phyloP scores from a whole-genome alignment of 73 alveolate genomes.

The Symbiodinium pilosum region DNA sequence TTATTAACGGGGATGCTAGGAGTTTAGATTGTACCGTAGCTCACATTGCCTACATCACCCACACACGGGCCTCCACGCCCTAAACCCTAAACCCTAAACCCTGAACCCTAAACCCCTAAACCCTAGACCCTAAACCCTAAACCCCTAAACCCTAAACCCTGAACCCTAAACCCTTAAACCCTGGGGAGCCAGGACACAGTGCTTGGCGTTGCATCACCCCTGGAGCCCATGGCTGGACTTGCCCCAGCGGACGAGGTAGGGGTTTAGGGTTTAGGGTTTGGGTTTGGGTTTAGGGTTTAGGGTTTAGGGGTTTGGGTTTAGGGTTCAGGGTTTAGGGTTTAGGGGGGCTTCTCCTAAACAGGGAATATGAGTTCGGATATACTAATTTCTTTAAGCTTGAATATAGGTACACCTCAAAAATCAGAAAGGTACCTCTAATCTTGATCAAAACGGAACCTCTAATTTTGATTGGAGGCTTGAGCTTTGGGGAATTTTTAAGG shows the following conservation, averaged over 20 bases:
- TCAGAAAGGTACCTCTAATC: no score
- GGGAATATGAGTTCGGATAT: no score
- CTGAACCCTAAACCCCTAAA: neutral
- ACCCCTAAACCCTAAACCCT: neutral
- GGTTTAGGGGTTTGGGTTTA: neutral
- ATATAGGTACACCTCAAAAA: no score
- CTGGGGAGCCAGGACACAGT: constrained; percentile 4
- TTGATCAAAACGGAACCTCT: no score
- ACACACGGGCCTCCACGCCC: neutral
- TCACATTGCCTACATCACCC: no score
- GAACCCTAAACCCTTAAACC: neutral
- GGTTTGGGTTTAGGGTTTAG: neutral
- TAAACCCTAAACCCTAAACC: neutral
- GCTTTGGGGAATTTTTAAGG: neutral
- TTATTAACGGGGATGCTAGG: no score
- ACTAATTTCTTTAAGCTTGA: no score
- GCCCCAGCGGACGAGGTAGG: neutral
- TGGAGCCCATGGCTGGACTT: neutral
- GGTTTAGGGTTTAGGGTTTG: neutral
- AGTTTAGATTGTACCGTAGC: no score
- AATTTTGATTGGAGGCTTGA: neutral
- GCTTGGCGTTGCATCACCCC: neutral
- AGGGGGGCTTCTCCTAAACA: no score
- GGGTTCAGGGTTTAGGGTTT: neutral
- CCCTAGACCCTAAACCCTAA: neutral